phyloP scores from a whole-genome alignment of 2,329 filamentous ascomycete species.

The Diaporthe eres region DNA sequence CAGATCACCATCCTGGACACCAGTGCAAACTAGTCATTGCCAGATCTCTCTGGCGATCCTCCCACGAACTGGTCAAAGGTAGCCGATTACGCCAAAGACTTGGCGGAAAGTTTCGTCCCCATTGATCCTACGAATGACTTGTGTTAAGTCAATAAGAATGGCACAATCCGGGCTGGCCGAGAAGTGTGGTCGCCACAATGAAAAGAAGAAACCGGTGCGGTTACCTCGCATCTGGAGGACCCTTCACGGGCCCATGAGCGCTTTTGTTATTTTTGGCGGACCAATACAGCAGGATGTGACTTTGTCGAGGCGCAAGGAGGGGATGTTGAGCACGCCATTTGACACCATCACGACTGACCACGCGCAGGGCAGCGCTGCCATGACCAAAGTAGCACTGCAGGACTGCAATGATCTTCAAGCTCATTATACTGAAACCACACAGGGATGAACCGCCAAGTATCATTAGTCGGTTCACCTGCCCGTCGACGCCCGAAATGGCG shows the following conservation, averaged over 20 bases:
- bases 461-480: constrained; percentile 27
- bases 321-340: constrained; percentile 14
- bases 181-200: not conserved
- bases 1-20: not conserved
- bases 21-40: not conserved
- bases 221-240: not conserved
- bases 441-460: constrained; percentile 29
- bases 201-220: not conserved
- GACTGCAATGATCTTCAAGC: constrained; percentile 24
- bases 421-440: constrained; percentile 30
- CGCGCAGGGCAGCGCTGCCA: not conserved
- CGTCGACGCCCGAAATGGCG: not conserved
- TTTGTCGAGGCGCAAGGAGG: constrained; percentile 16
- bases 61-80: not conserved
- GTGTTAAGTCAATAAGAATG: not conserved
- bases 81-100: not conserved
- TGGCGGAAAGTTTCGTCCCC: constrained; percentile 19
- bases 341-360: constrained; percentile 22
- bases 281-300: not conserved
- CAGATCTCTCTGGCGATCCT: not conserved
- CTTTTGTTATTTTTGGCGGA: constrained; percentile 9
- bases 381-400: constrained; percentile 21
- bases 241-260: not conserved
- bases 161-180: not conserved
- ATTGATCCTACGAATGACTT: not conserved